Evolutionary conservation across 2,329 filamentous ascomycete species (phyloP).

Genomic region (Botrytis galanthina): DNA sequence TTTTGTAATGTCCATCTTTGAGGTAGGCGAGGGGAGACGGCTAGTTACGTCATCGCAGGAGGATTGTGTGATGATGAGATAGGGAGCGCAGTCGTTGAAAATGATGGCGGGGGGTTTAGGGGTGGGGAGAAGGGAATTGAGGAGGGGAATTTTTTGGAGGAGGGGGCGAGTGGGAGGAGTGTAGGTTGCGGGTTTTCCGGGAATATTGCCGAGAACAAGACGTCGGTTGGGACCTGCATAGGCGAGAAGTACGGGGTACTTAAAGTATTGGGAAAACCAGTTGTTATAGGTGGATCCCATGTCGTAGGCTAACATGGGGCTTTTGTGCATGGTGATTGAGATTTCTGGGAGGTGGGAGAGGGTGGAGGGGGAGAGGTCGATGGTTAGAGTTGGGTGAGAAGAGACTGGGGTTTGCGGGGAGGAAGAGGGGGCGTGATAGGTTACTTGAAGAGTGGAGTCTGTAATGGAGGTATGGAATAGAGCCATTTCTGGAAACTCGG

Average conservation of each 20-base stretch:
- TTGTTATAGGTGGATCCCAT: conserved; percentile 59
- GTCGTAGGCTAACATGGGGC: conserved; percentile 56
- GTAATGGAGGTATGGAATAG: conserved; percentile 62
- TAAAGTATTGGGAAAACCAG: conserved; percentile 69
- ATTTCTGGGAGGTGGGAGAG: conserved; percentile 46
- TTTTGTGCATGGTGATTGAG: conserved; percentile 58
- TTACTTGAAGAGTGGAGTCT: conserved; percentile 43
- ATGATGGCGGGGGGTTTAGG: conserved; percentile 45
- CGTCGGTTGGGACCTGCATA: conserved; percentile 63
- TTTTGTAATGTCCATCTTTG: conserved; percentile 61
- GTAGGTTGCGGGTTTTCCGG: conserved; percentile 26
- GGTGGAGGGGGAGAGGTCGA: conserved; percentile 55
- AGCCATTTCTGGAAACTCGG: conserved; percentile 55
- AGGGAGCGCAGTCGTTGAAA: conserved; percentile 74
- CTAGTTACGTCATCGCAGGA: conserved; percentile 66
- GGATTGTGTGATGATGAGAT: conserved; percentile 67
- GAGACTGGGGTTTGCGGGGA: not conserved
- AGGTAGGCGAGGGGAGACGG: conserved; percentile 47
- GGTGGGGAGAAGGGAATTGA: conserved; percentile 24
- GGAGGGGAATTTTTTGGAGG: conserved; percentile 27
- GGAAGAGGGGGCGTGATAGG: conserved; percentile 38
- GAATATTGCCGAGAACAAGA: conserved; percentile 54
- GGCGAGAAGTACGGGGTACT: conserved; percentile 58
- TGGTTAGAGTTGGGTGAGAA: conserved; percentile 42
- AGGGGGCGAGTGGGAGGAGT: conserved; percentile 23